Evolutionary conservation across 2,329 filamentous ascomycete species (phyloP), one percentile per base, ranked within the genome.

Genomic region (Atkinsonella hypoxylon): DNA sequence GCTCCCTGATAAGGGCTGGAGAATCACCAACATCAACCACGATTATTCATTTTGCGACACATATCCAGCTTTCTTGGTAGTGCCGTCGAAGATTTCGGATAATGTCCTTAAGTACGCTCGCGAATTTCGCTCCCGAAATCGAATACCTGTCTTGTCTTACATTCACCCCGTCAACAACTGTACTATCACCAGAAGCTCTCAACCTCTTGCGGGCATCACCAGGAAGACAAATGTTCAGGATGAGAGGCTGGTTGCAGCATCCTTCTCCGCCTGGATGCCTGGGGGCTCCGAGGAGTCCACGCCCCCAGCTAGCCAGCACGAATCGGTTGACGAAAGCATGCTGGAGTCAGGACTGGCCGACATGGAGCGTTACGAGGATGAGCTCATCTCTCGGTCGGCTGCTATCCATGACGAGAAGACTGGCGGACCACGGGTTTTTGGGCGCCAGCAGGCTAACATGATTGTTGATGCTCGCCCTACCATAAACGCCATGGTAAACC

Each of bases 81-180:
- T 98, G 17, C 93, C 93, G 20, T 82, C 84, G 22, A 81, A 79
- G 52, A 95, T 98, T 58, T 97, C 91, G n/a, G 93, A 98, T 67
- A 96, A 93, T 62, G 89, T 91, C 45, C 78, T 98, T 47, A 95
- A 95, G 62, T 95, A 98, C 63, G 93, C 90, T 26, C 86, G 83
- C 53, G 80, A 83, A 55, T 97, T 95, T 68, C 85, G 93, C 48
- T 97, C 93, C 0, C 81, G 90, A 53, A 82, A 85, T 55, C 83
- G 93, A 53, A 90, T 98, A 65, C 93, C 93, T 1, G 86, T 83
- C 3, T 72, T 98, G 39, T 89, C 89, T 20, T 98, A 98, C 66
- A 80, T 96, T n/a, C 93, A 98, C 66, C 88, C 89, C 0, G 76
- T 96, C 60, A 98, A 97, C 65, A 95, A 95, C 64, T 97, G 93